Base-by-base conservation (phyloP, 1,139 yeast species). In the Debaryomyces robertsiae region DNA sequence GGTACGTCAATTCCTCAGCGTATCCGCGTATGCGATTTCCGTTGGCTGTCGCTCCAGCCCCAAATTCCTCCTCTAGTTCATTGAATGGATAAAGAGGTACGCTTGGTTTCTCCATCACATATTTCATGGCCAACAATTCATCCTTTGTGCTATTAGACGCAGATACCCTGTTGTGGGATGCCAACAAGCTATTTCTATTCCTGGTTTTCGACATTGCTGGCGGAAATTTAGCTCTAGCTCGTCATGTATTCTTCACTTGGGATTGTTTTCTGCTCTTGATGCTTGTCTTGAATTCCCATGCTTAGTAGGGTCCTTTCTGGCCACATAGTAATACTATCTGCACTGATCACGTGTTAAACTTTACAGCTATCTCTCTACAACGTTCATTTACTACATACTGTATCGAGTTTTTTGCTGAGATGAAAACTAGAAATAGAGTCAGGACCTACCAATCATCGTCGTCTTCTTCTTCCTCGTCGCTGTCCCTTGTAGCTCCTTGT, bases 381-480 rank as follows among this genome's bases (percentile, higher is more conserved):
- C 22, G 7, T 19, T 13, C 15, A 16, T 24, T 33, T 33, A 33
- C 22, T 33, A 33, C 25, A 33, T 33, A 33, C 29, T 33, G 36
- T 33, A 33, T 33, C 36, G 11, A 29, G 24, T 32, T 24, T 2
- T 25, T 16, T 33, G 25, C 24, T 4, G 28, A 11, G 24, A 32
- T 11, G 9, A 24, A 32, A 32, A 32, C 29, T 14, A 15, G 4
- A 17, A 23, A 14, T 6, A 32, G 19, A 10, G 3, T 16, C 25
- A 3, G 4, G 16, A 19, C 22, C 41, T 40, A 60, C 67, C 65
- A 61, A 39, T 63, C 67, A 67, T 66, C 70, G 45, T 84, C 90
- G 30, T 80, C 87, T 18, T 79, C 89, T 10, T 81, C 89, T 32
- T 86, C 95, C 13, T 83, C 93, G 49, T 83, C 84, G 40, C 82